Conservation (phyloP, 129 eudicot species). For the Scalesia atractyloides region DNA sequence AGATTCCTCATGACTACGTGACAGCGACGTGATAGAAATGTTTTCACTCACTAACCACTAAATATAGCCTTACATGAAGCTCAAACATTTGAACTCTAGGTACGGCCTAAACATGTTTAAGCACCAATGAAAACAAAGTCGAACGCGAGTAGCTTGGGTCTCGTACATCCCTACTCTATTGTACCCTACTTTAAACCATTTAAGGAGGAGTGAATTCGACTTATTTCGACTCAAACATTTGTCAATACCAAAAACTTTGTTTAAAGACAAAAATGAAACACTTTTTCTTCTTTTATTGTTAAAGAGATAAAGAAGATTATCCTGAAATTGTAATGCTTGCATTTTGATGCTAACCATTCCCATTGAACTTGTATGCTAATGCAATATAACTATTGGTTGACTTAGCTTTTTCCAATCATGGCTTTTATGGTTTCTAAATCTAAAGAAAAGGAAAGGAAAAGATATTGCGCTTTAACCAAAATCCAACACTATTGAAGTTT, state of each 20-base stretch:
- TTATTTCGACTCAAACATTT: too few species aligned
- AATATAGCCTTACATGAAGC: too few species aligned
- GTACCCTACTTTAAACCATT: neutral
- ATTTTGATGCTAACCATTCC: neutral
- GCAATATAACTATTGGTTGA: neutral
- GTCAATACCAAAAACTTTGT: too few species aligned
- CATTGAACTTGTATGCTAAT: neutral
- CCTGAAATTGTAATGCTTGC: neutral
- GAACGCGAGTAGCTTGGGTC: neutral
- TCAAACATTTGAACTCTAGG: too few species aligned
- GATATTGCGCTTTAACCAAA: too few species aligned
- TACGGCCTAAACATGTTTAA: too few species aligned
- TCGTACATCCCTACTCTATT: neutral
- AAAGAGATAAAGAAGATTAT: slow-evolving; percentile 23
- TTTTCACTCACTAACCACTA: too few species aligned
- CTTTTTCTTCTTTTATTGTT: neutral
- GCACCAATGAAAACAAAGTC: neutral
- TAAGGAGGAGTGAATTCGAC: too few species aligned
- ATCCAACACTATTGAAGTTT: neutral
- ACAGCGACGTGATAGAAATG: too few species aligned
- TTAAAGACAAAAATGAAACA: neutral
- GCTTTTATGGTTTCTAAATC: neutral
- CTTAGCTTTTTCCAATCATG: neutral
- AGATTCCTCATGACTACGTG: too few species aligned
- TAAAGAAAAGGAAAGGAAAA: neutral